These are phyloP conservation scores for Fusarium lateritium DNA, from an alignment of 2,329 filamentous ascomycete species.

Conservation along the genomic window DNA sequence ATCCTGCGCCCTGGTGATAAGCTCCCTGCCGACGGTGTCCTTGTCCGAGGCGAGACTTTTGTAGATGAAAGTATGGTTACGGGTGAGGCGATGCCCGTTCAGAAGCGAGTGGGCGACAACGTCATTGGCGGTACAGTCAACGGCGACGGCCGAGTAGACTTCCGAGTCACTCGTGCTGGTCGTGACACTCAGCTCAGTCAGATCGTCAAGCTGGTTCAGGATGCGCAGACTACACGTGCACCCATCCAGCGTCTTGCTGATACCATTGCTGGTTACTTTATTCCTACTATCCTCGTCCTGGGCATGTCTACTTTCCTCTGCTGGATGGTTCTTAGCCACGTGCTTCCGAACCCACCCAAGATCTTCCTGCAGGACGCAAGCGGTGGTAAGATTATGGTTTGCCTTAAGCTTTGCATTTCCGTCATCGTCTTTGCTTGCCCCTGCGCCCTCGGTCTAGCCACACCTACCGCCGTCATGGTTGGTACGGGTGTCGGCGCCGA, in stretches of 20 bases:
- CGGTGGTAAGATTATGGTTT: constrained; percentile 96
- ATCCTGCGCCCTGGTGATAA: constrained; percentile 96
- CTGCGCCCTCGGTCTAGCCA: constrained; percentile 94
- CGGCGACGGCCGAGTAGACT: constrained; percentile 90
- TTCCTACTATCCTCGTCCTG: constrained; percentile 88
- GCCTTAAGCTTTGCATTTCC: constrained; percentile 96
- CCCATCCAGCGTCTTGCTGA: constrained; percentile 96
- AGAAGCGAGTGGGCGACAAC: constrained; percentile 84
- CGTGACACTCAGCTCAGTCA: constrained; percentile 97
- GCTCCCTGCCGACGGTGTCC: constrained; percentile 90
- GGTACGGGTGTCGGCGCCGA: constrained; percentile 97
- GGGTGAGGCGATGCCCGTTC: constrained; percentile 94
- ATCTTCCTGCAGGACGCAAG: constrained; percentile 86
- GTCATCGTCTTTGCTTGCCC: constrained; percentile 99
- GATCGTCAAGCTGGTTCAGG: constrained; percentile 98
- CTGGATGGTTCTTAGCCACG: constrained; percentile 96
- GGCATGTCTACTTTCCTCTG: constrained; percentile 87
- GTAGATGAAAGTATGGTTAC: constrained; percentile 99
- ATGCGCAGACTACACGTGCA: constrained; percentile 93
- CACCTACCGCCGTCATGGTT: constrained; percentile 98
- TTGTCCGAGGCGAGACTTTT: constrained; percentile 92
- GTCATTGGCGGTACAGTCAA: constrained; percentile 97
- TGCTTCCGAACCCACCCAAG: constrained; percentile 84
- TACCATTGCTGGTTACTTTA: constrained; percentile 91
- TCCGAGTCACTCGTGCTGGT: constrained; percentile 91